Conservation (phyloP, 495 filamentous ascomycete genomes). For the Tuber brumale region DNA sequence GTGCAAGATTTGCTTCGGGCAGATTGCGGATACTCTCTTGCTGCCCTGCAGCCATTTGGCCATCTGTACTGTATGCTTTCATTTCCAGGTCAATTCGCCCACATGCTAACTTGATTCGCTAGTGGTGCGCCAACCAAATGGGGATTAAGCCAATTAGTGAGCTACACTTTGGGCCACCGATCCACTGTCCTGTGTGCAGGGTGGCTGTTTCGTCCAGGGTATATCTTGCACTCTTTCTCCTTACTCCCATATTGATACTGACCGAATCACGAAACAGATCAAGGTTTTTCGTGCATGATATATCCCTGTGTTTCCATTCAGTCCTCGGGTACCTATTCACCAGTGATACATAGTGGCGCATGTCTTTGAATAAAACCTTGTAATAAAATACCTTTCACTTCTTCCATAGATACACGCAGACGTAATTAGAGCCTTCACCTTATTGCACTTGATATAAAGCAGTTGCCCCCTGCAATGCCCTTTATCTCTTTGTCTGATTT, state of each 20-base stretch:
- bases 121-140: conserved; percentile 39
- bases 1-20: conserved; percentile 53
- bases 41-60: conserved; percentile 55
- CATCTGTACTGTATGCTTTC: conserved; percentile 45
- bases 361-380: conserved; percentile 3
- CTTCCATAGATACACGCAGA: conserved; percentile 1
- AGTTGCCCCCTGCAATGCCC: background rate
- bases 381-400: conserved; percentile 5
- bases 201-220: conserved; percentile 26
- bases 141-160: conserved; percentile 21
- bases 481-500: background rate
- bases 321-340: background rate
- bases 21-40: conserved; percentile 51
- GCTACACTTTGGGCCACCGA: conserved; percentile 16
- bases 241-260: background rate
- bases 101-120: background rate
- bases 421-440: background rate
- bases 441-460: background rate
- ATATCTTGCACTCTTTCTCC: background rate
- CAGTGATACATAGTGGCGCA: conserved; percentile 4
- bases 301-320: background rate
- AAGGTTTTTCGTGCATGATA: conserved; percentile 29
- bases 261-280: conserved; percentile 6
- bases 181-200: conserved; percentile 35
- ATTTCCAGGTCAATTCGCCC: background rate